These are phyloP conservation scores for Corymbia citriodora DNA, from an alignment of 441 rosid species.

Conservation along the genomic window DNA sequence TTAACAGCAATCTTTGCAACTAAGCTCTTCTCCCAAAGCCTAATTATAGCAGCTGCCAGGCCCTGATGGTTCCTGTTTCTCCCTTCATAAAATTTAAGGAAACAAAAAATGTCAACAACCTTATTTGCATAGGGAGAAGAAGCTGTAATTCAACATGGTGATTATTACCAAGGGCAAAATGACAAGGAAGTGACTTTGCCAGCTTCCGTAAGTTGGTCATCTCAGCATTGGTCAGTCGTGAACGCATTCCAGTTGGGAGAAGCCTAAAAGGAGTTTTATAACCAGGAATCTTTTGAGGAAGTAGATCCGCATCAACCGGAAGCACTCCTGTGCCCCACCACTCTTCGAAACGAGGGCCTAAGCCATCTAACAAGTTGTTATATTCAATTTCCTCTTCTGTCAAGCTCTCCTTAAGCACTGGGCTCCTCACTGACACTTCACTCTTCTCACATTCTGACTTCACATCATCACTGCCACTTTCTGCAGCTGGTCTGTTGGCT, in stretches of 20 bases:
- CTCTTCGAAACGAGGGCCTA: constrained; percentile 91
- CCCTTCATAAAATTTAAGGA: constrained; percentile 39
- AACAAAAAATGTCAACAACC: constrained; percentile 6
- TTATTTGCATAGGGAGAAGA: constrained; percentile 1
- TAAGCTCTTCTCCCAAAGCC: constrained; percentile 91
- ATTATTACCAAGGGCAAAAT: constrained; percentile 91
- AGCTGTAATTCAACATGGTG: neutral
- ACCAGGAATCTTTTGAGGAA: constrained; percentile 73
- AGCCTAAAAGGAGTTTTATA: constrained; percentile 92
- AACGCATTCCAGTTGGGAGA: constrained; percentile 94
- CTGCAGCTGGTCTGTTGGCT: constrained; percentile 21
- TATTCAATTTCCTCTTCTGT: constrained; percentile 84
- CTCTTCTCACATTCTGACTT: constrained; percentile 24
- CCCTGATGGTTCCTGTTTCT: constrained; percentile 98
- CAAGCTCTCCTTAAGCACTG: constrained; percentile 27
- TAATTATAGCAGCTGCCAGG: constrained; percentile 77
- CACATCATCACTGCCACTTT: constrained; percentile 17
- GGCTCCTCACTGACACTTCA: constrained; percentile 28
- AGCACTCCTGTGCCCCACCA: constrained; percentile 99
- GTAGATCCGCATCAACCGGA: constrained; percentile 93
- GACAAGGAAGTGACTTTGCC: constrained; percentile 91
- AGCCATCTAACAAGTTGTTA: constrained; percentile 65
- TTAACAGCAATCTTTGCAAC: constrained; percentile 91
- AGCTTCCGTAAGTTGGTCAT: constrained; percentile 87
- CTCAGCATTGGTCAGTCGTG: constrained; percentile 88